phyloP scores from a whole-genome alignment of 805 yeast species.

The Cyberlindnera amylophila region DNA sequence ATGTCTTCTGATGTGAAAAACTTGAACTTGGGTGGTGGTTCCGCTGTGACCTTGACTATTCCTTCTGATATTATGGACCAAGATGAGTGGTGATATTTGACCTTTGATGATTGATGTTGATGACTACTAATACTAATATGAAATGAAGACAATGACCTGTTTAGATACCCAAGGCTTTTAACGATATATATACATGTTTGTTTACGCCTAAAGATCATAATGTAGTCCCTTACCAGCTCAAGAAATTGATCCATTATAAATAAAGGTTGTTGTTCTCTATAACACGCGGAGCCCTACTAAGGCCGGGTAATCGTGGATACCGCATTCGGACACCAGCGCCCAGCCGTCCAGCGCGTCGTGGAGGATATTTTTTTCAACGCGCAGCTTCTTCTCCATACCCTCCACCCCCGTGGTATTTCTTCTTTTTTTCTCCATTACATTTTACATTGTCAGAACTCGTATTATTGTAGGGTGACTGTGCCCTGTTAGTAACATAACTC shows the following conservation, averaged over 20 bases:
- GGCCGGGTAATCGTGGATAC: too few species aligned
- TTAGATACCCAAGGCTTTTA: background rate
- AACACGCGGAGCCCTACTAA: too few species aligned
- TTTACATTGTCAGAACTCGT: slow-evolving; percentile 3
- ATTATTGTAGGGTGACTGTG: slow-evolving; percentile 4
- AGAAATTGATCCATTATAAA: too few species aligned
- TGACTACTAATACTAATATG: background rate
- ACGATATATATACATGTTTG: too few species aligned
- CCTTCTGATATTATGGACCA: slow-evolving; percentile 23
- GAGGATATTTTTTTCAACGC: too few species aligned
- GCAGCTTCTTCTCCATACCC: too few species aligned
- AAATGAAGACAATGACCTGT: slow-evolving; percentile 10
- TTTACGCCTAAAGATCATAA: too few species aligned
- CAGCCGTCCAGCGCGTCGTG: too few species aligned
- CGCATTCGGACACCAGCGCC: too few species aligned
- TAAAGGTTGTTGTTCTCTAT: too few species aligned
- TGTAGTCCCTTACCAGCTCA: too few species aligned
- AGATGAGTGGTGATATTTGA: slow-evolving; percentile 18
- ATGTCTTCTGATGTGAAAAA: slow-evolving; percentile 22
- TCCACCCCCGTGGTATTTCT: background rate
- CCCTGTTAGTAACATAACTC: background rate
- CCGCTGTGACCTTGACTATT: slow-evolving; percentile 16
- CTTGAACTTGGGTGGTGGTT: slow-evolving; percentile 19
- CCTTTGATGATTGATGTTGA: background rate
- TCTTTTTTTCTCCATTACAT: background rate